Conservation (phyloP, 768 basidiomycete species). For the Amylocystis lapponica region DNA sequence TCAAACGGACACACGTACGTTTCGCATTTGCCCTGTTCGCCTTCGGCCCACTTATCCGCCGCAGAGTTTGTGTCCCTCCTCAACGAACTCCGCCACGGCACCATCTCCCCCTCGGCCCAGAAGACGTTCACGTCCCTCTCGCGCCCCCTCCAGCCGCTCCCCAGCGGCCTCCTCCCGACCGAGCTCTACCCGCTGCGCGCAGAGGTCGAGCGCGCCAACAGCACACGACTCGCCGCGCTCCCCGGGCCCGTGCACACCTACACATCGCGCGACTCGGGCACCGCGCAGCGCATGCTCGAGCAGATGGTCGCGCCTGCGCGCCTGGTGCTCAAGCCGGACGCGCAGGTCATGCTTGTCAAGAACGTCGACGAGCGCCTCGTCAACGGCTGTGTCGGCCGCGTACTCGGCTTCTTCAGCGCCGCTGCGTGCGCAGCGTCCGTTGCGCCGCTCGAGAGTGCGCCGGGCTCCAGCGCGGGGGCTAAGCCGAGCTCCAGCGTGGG, state of each 20-base stretch:
- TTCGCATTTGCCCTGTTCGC: not conserved
- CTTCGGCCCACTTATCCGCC: not conserved
- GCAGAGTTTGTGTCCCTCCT: conserved; percentile 65
- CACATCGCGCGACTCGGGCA: conserved; percentile 47
- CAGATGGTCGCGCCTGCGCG: conserved; percentile 55
- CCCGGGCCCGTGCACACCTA: conserved; percentile 38
- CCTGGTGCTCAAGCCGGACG: conserved; percentile 53
- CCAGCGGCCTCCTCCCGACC: conserved; percentile 37
- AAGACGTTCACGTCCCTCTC: conserved; percentile 42
- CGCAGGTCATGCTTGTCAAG: conserved; percentile 69
- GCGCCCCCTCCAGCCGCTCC: conserved; percentile 24
- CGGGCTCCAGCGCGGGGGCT: not conserved
- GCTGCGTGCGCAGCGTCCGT: conserved; percentile 14
- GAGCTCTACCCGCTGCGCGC: conserved; percentile 60
- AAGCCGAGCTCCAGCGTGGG: conserved; percentile 6
- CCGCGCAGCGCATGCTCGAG: conserved; percentile 44
- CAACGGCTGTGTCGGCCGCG: conserved; percentile 61
- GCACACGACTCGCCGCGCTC: conserved; percentile 44
- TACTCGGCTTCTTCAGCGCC: conserved; percentile 46
- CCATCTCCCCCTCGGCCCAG: conserved; percentile 41
- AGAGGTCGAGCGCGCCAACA: conserved; percentile 66
- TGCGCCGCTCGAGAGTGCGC: not conserved
- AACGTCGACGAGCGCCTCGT: conserved; percentile 59
- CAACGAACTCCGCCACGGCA: conserved; percentile 70
- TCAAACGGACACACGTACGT: conserved; percentile 52